Conservation (phyloP, 164 flowering plant genomes). For the Vitis cinerea region DNA sequence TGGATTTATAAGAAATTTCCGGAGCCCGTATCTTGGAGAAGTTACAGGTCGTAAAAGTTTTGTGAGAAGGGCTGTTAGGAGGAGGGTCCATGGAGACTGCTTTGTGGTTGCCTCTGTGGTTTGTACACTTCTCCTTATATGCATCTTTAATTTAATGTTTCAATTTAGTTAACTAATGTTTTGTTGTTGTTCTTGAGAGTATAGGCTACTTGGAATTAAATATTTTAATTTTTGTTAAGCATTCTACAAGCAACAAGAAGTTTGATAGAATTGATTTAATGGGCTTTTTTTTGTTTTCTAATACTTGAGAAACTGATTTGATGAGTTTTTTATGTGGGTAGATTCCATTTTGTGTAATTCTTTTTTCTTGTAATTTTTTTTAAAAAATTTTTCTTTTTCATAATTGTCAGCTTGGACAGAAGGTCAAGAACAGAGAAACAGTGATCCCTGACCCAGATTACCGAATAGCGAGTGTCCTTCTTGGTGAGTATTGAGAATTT, state of each 20-base stretch:
- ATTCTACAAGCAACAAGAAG: neutral
- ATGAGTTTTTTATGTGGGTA: neutral
- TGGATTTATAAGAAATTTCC: slow-evolving; percentile 23
- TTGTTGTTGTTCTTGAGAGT: neutral
- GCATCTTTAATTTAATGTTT: neutral
- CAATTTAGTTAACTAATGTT: neutral
- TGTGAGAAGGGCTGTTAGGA: slow-evolving; percentile 22
- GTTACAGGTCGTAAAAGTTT: slow-evolving; percentile 8
- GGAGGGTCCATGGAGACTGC: slow-evolving; percentile 10
- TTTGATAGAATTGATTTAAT: neutral
- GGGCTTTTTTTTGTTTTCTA: neutral
- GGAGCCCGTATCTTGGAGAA: slow-evolving; percentile 23
- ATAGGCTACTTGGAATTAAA: neutral
- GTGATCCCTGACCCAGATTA: slow-evolving; percentile 92
- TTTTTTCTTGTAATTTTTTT: neutral
- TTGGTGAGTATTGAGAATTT: slow-evolving; percentile 44
- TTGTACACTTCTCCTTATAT: slow-evolving; percentile 11
- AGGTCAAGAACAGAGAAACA: slow-evolving; percentile 46
- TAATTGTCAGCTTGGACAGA: slow-evolving; percentile 55
- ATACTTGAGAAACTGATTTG: neutral
- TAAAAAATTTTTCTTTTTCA: neutral
- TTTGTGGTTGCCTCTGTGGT: slow-evolving; percentile 52
- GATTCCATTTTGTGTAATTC: neutral
- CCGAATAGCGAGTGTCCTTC: slow-evolving; percentile 69
- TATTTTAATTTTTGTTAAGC: neutral